Percentiles rank a stretch among this genome's conserved stretches.
Evolutionary conservation across 2,329 filamentous ascomycete genomes (phyloP).

Genomic region (Cladosporium phlei): DNA sequence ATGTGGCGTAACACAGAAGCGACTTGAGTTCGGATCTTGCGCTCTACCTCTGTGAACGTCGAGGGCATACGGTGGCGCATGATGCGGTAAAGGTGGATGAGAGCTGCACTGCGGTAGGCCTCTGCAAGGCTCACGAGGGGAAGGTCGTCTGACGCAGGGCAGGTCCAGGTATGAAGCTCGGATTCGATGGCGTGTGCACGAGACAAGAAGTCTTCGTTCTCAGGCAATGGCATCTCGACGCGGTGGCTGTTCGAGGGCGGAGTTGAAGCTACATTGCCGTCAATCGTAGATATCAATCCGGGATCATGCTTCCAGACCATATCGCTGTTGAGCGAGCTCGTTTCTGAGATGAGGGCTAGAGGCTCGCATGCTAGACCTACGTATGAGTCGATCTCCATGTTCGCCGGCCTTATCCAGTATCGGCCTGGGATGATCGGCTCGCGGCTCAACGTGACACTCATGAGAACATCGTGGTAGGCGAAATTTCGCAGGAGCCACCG

Average conservation of each 20-base stretch:
- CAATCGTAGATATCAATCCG: neutral
- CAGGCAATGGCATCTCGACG: too few relatives aligned
- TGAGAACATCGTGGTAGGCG: conserved; percentile 13
- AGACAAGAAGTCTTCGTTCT: neutral
- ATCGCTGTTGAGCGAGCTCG: neutral
- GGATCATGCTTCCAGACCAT: neutral
- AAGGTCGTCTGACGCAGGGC: neutral
- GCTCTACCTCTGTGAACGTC: neutral
- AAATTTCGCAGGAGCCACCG: conserved; percentile 13
- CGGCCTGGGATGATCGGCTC: conserved; percentile 5
- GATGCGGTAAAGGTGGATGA: conserved; percentile 1
- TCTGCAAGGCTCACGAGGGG: neutral
- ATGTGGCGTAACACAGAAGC: neutral
- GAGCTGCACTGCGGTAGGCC: conserved; percentile 10
- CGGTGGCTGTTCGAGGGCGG: neutral
- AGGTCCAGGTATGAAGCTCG: neutral
- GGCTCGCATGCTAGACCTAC: conserved; percentile 6
- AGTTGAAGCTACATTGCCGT: neutral
- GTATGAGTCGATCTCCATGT: conserved; percentile 6
- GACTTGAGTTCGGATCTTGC: neutral
- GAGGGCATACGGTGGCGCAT: neutral
- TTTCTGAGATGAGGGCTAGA: conserved; percentile 1
- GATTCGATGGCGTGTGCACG: neutral
- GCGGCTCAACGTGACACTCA: conserved; percentile 5
- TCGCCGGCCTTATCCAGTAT: conserved; percentile 1